Base-by-base conservation (phyloP, 2,329 filamentous ascomycete species). In the Conoideocrella luteorostrata region DNA sequence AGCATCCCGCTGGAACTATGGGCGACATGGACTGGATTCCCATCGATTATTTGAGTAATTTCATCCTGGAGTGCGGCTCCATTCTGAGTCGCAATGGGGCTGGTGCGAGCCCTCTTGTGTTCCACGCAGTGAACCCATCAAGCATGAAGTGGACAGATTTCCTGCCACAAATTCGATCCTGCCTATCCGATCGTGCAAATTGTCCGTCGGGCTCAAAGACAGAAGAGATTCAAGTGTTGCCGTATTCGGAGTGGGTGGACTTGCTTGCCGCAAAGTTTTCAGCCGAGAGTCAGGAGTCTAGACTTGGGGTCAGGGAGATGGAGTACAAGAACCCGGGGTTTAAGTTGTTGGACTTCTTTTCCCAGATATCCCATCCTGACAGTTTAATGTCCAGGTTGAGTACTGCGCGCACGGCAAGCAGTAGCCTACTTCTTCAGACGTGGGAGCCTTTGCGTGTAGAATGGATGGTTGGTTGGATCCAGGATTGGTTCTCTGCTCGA, bases 21-120 rank as follows among this genome's bases (percentile, higher is more conserved):
- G 23, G 39, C 23, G 32, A 41, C 11, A 41, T 48, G 15, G 40
- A 46, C n/a, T 48, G 47, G 47, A 46, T 48, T 6, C 47, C 47
- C 5, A 23, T 40, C 23, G 44, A 48, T 28, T 15, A 21, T 10
- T 20, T 48, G 29, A 36, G 23, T 23, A 32, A 23, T 4, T 22
- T 46, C 15, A 33, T 48, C 13, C 15, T 46, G 9, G 43, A 46
- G 17, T 12, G 22, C 12, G 10, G 24, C 11, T 26, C 17, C n/a
- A 23, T 29, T 41, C 23, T 30, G 29, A 22, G 26, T 7, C 12
- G 7, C n/a, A 18, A 20, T 17, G 7, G 28, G 18, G 13, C 21
- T 9, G 10, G 11, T 10, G 24, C 7, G 10, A 26, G n/a, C 12
- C 36, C 20, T 5, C 33, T 43, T 20, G 39, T 48, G 4, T 41